Evolutionary conservation across 139 green algal species (phyloP).

Genomic region (Chlamydomonas urium): DNA sequence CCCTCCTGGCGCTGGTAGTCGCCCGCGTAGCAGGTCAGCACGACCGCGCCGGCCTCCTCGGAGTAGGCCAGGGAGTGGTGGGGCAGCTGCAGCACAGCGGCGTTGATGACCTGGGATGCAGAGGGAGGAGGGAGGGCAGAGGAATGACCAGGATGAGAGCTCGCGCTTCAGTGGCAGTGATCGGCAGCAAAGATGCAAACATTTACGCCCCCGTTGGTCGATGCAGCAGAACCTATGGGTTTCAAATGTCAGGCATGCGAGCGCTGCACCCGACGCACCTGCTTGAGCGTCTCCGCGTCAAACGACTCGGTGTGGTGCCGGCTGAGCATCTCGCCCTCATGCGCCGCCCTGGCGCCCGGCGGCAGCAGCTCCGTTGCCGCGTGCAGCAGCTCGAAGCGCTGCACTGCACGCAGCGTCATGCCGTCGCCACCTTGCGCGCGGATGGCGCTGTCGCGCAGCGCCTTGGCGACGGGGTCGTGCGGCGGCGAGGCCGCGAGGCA

Average conservation of each 20-base stretch:
- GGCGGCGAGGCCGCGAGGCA: not conserved
- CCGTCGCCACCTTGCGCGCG: not conserved
- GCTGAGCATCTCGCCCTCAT: conserved; percentile 27
- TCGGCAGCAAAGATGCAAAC: too few relatives aligned
- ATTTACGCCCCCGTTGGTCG: too few relatives aligned
- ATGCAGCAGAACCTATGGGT: too few relatives aligned
- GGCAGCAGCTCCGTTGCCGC: conserved; percentile 35
- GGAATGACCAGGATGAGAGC: too few relatives aligned
- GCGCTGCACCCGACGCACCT: too few relatives aligned
- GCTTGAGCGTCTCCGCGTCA: conserved; percentile 26
- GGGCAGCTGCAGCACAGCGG: conserved; percentile 28
- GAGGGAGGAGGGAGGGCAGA: too few relatives aligned
- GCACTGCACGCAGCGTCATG: conserved; percentile 19
- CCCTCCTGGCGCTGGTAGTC: conserved; percentile 12
- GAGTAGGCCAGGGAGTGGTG: conserved; percentile 18
- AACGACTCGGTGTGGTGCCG: conserved; percentile 33
- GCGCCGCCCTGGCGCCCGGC: conserved; percentile 24
- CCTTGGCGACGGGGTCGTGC: not conserved
- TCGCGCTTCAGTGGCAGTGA: too few relatives aligned
- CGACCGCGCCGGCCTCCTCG: conserved; percentile 11
- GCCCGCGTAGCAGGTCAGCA: conserved; percentile 39
- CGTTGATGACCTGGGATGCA: conserved; percentile 32
- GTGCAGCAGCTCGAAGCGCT: conserved; percentile 41
- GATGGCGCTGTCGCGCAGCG: not conserved
- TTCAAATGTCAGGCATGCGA: too few relatives aligned